Conservation (phyloP, 176 grass and related monocot genomes). For the Melocanna baccifera region DNA sequence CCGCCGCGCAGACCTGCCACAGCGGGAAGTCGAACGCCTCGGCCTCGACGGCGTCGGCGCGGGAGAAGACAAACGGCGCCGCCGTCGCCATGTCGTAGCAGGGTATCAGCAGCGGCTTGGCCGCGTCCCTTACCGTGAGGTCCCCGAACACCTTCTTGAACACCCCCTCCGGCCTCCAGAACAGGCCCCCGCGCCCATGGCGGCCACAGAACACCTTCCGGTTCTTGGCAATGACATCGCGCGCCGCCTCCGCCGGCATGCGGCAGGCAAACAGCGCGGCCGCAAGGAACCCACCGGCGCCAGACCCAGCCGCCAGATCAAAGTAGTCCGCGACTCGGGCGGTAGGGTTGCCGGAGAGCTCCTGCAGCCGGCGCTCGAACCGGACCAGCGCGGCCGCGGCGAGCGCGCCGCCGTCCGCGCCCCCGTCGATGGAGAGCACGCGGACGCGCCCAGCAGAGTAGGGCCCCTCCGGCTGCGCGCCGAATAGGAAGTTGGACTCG, state of each 20-base stretch:
- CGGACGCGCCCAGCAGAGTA: constrained; percentile 39
- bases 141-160: constrained; percentile 59
- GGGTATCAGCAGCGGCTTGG: constrained; percentile 76
- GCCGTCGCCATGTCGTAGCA: constrained; percentile 64
- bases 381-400: constrained; percentile 49
- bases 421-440: constrained; percentile 69
- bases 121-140: constrained; percentile 52
- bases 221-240: constrained; percentile 42
- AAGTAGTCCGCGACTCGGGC: constrained; percentile 56
- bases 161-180: constrained; percentile 5
- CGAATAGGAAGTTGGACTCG: constrained; percentile 72
- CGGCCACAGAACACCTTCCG: constrained; percentile 28
- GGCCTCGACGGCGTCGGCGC: constrained; percentile 83
- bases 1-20: constrained; percentile 64
- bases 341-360: constrained; percentile 48
- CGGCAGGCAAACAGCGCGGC: constrained; percentile 56
- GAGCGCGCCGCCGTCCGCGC: constrained; percentile 34
- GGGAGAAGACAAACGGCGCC: constrained; percentile 86
- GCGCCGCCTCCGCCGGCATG: constrained; percentile 55
- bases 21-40: constrained; percentile 86
- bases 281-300: constrained; percentile 60
- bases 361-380: constrained; percentile 52
- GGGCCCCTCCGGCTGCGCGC: not conserved
- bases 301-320: constrained; percentile 66
- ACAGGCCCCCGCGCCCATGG: not conserved